phyloP scores from a whole-genome alignment of 2,329 filamentous ascomycete genomes.

The Biscogniauxia mediterranea region DNA sequence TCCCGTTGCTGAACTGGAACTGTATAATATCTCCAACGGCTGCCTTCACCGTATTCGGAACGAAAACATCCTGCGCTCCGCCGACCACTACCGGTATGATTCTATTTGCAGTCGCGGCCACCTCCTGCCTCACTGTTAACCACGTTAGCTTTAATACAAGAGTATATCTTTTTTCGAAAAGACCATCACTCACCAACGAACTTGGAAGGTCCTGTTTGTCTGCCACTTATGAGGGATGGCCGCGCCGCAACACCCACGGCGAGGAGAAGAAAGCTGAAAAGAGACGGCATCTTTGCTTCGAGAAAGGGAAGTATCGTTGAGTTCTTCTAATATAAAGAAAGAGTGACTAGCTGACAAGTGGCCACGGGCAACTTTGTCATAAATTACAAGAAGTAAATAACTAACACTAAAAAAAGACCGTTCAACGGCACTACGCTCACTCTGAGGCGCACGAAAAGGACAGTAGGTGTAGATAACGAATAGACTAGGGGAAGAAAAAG shows the following conservation, averaged over 20 bases:
- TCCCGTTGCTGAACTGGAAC: slow-evolving; percentile 44
- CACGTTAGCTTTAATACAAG: slow-evolving; percentile 2
- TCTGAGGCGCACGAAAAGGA: slow-evolving; percentile 7
- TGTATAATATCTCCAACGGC: slow-evolving; percentile 38
- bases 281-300: neutral
- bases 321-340: neutral
- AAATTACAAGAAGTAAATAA: slow-evolving; percentile 10
- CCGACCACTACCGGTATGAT: slow-evolving; percentile 39
- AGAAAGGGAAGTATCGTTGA: neutral
- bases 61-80: slow-evolving; percentile 36
- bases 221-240: slow-evolving; percentile 10
- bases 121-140: slow-evolving; percentile 5
- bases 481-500: slow-evolving; percentile 1
- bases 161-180: neutral
- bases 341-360: neutral
- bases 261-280: slow-evolving; percentile 8
- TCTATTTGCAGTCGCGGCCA: slow-evolving; percentile 12
- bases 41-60: slow-evolving; percentile 37
- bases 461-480: slow-evolving; percentile 5
- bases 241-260: slow-evolving; percentile 8
- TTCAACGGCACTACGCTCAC: slow-evolving; percentile 18
- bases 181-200: slow-evolving; percentile 9
- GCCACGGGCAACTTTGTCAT: slow-evolving; percentile 8
- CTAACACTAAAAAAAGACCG: slow-evolving; percentile 12
- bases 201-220: slow-evolving; percentile 4